Percentiles rank a stretch among this genome's conserved stretches.
These are phyloP conservation scores for Nemania sp. DNA, from an alignment of 2,329 filamentous ascomycete genomes.

Conservation along the genomic window DNA sequence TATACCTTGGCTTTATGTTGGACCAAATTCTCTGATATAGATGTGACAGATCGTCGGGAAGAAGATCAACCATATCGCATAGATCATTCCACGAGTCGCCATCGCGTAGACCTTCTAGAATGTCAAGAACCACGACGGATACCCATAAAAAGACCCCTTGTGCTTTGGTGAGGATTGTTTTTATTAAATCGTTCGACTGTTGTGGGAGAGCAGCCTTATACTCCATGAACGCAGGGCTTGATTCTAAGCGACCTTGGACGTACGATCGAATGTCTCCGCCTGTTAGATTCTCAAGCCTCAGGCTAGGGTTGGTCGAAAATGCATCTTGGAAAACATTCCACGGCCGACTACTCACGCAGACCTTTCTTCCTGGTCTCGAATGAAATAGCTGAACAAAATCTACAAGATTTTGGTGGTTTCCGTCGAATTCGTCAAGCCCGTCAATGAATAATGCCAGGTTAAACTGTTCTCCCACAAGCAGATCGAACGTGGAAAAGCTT, in stretches of 20 bases:
- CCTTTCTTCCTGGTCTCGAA: constrained; percentile 19
- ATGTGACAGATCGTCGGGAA: background rate
- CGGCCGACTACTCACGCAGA: constrained; percentile 36
- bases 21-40: constrained; percentile 3
- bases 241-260: constrained; percentile 25
- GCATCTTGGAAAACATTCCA: constrained; percentile 32
- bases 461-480: background rate
- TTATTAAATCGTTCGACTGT: constrained; percentile 8
- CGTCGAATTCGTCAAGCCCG: background rate
- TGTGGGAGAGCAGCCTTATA: background rate
- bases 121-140: constrained; percentile 12
- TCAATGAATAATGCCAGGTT: constrained; percentile 14
- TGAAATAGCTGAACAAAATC: background rate
- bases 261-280: constrained; percentile 31
- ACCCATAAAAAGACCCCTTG: constrained; percentile 33
- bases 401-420: background rate
- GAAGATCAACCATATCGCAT: background rate
- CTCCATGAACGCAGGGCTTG: constrained; percentile 1
- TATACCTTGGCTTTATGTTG: background rate
- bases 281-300: constrained; percentile 34
- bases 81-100: background rate
- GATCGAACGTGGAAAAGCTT: background rate
- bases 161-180: constrained; percentile 23
- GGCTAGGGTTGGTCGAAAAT: constrained; percentile 24
- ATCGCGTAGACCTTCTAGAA: constrained; percentile 7